These are phyloP conservation scores for Albifimbria verrucaria DNA, from an alignment of 2,329 filamentous ascomycete species.

Conservation along the genomic window DNA sequence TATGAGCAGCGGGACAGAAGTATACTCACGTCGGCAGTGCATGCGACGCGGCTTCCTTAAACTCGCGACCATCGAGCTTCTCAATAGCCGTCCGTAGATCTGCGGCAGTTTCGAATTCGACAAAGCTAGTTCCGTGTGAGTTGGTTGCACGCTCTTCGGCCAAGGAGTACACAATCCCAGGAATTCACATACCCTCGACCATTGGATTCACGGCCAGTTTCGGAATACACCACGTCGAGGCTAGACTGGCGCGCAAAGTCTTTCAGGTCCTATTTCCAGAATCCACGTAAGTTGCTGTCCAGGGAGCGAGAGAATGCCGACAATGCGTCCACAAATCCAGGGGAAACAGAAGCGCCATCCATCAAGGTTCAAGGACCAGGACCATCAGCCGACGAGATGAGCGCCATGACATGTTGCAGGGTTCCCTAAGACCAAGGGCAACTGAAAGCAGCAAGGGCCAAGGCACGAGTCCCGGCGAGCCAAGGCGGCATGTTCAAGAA, in stretches of 20 bases:
- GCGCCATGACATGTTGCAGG: background rate
- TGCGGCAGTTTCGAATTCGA: conserved; percentile 92
- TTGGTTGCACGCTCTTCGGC: background rate
- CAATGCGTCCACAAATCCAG: conserved; percentile 30
- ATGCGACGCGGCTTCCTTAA: conserved; percentile 87
- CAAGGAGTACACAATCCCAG: background rate
- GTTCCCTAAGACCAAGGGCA: conserved; percentile 21
- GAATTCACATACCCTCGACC: conserved; percentile 73
- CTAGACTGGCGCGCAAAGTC: conserved; percentile 97
- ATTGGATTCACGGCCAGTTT: conserved; percentile 88
- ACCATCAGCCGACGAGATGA: background rate
- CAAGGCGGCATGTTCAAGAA: background rate
- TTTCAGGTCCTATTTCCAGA: conserved; percentile 94
- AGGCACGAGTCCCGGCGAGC: conserved; percentile 13
- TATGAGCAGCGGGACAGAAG: background rate
- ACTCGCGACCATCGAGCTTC: conserved; percentile 89
- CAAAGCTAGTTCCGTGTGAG: conserved; percentile 62
- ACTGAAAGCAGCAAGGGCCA: conserved; percentile 8
- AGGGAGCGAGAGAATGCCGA: conserved; percentile 35
- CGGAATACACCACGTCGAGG: conserved; percentile 96
- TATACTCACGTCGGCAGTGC: conserved; percentile 75
- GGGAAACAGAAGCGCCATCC: conserved; percentile 31
- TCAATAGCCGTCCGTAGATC: conserved; percentile 90
- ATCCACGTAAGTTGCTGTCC: conserved; percentile 76
- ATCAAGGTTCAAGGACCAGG: conserved; percentile 28